Conservation (phyloP, 192 early-diverging fungal species). For the Coemansia sp. region DNA sequence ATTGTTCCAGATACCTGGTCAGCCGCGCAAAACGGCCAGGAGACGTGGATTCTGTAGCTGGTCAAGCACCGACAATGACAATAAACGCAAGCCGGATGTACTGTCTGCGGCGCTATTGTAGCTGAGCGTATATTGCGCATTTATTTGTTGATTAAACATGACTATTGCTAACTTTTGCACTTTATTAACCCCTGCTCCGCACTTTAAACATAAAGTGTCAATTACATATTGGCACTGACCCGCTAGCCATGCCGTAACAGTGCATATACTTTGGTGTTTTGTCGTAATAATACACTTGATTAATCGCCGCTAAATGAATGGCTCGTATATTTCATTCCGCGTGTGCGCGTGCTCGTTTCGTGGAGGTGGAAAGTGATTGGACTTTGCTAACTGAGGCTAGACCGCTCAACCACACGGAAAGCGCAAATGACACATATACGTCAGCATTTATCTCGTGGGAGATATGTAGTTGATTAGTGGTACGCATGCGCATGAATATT, state of each 20-base stretch:
- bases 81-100: too few species aligned
- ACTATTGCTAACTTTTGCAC: background rate
- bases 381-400: background rate
- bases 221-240: background rate
- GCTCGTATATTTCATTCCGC: background rate
- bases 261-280: too few species aligned
- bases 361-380: background rate
- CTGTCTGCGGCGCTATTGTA: too few species aligned
- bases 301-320: background rate
- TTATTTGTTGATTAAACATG: background rate
- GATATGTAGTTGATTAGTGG: background rate
- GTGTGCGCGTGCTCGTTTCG: background rate
- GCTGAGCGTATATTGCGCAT: background rate
- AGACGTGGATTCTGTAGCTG: too few species aligned
- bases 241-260: background rate
- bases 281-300: too few species aligned
- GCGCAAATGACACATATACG: background rate
- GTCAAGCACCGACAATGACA: too few species aligned
- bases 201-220: too few species aligned
- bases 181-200: too few species aligned
- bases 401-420: background rate
- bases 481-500: slow-evolving; percentile 8
- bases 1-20: too few species aligned
- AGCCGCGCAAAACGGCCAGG: too few species aligned
- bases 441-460: background rate